A percentile compares a stretch with the other conserved stretches of the same genome.
Evolutionary conservation across 805 yeast genomes (phyloP).

Genomic region (Metschnikowia picachoensis): DNA sequence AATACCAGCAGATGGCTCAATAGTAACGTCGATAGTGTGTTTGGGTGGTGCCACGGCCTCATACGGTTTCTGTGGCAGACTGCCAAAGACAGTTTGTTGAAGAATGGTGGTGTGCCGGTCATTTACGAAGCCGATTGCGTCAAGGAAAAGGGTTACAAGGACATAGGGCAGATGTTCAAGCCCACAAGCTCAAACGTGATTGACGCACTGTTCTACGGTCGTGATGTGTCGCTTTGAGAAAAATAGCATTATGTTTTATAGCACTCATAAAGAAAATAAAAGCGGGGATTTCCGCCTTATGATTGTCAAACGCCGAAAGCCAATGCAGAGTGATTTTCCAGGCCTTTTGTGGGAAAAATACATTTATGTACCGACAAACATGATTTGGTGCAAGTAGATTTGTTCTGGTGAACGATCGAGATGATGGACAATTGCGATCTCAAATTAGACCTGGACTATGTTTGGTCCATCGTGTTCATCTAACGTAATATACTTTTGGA

Average conservation of each 20-base stretch:
- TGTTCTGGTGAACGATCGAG: too few relatives aligned
- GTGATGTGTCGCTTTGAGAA: constrained; percentile 7
- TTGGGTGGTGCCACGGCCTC: constrained; percentile 79
- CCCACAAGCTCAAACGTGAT: constrained; percentile 3
- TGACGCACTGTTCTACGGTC: constrained; percentile 15
- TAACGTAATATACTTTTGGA: too few relatives aligned
- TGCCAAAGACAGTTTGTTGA: constrained; percentile 64
- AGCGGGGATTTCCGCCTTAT: too few relatives aligned
- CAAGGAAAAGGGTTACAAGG: constrained; percentile 28
- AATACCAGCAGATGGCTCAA: constrained; percentile 76
- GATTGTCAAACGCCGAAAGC: too few relatives aligned
- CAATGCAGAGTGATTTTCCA: too few relatives aligned
- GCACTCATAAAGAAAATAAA: too few relatives aligned
- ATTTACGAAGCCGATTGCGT: constrained; percentile 56
- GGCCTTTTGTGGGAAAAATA: too few relatives aligned
- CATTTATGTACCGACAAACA: too few relatives aligned
- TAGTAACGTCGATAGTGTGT: constrained; percentile 57
- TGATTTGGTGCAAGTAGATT: too few relatives aligned
- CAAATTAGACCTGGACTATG: too few relatives aligned
- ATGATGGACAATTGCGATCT: too few relatives aligned
- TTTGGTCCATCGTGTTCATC: too few relatives aligned
- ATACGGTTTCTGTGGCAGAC: constrained; percentile 94
- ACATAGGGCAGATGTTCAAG: constrained; percentile 21
- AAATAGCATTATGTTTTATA: not conserved
- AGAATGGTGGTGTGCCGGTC: constrained; percentile 49